These are phyloP conservation scores for Huntiella abstrusa DNA, from an alignment of 2,329 filamentous ascomycete species.

Conservation along the genomic window DNA sequence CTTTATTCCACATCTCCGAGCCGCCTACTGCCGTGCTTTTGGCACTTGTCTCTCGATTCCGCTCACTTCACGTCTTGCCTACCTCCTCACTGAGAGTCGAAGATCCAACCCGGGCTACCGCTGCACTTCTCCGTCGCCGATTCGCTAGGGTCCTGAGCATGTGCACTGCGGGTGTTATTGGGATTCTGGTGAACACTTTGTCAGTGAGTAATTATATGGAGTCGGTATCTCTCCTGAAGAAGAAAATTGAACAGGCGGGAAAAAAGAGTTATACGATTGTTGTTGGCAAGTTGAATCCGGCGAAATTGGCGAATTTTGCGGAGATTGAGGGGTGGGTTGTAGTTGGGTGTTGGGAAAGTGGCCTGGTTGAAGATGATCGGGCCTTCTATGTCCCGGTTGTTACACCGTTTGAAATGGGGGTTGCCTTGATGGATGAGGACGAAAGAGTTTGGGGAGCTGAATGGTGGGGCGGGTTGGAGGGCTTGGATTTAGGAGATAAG, in stretches of 20 bases:
- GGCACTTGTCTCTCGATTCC: slow-evolving; percentile 67
- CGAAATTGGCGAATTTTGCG: slow-evolving; percentile 89
- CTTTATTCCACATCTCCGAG: slow-evolving; percentile 69
- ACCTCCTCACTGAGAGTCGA: slow-evolving; percentile 30
- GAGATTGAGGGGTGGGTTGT: slow-evolving; percentile 96
- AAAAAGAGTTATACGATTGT: slow-evolving; percentile 96
- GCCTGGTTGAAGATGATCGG: slow-evolving; percentile 62
- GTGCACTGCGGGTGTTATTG: slow-evolving; percentile 65
- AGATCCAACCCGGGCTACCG: slow-evolving; percentile 25
- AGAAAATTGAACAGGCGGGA: slow-evolving; percentile 55
- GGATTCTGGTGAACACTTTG: slow-evolving; percentile 89
- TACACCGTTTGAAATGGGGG: slow-evolving; percentile 80
- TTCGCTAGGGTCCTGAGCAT: slow-evolving; percentile 75
- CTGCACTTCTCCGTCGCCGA: slow-evolving; percentile 52
- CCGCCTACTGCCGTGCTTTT: slow-evolving; percentile 70
- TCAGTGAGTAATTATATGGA: slow-evolving; percentile 78
- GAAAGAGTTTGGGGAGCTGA: slow-evolving; percentile 68
- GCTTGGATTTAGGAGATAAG: slow-evolving; percentile 30
- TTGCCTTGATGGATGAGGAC: slow-evolving; percentile 57
- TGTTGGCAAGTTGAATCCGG: slow-evolving; percentile 87
- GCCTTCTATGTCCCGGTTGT: slow-evolving; percentile 79
- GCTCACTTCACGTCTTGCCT: slow-evolving; percentile 59
- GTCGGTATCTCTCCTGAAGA: slow-evolving; percentile 55
- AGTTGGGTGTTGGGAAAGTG: slow-evolving; percentile 95
- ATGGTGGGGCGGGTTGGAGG: slow-evolving; percentile 77